A percentile compares a stretch with the other conserved stretches of the same genome.
These are phyloP conservation scores for Aphanomyces astaci DNA, from an alignment of 352 stramenopile genomes.

Conservation along the genomic window DNA sequence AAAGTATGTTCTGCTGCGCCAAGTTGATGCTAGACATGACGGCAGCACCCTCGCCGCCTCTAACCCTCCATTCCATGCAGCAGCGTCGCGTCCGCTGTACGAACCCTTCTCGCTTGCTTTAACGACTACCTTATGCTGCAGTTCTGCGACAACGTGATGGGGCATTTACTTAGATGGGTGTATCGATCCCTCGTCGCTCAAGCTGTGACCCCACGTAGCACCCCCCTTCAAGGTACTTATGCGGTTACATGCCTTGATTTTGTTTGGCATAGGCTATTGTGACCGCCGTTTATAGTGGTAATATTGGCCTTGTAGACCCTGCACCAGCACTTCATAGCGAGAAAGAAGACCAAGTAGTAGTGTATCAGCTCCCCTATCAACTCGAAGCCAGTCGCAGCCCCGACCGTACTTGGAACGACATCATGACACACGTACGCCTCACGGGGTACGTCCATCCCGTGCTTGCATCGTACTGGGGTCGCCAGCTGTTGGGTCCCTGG, in stretches of 20 bases:
- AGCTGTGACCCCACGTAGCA: background rate
- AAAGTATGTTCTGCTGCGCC: background rate
- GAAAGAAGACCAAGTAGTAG: no score
- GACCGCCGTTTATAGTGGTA: no score
- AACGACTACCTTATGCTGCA: no score
- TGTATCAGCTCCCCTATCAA: background rate
- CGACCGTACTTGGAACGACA: slow-evolving; percentile 17
- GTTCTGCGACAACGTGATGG: no score
- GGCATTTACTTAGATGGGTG: background rate
- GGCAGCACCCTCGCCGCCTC: background rate
- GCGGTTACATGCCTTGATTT: background rate
- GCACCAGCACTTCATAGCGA: no score
- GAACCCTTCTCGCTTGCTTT: no score
- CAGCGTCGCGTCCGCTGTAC: no score
- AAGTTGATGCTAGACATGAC: background rate
- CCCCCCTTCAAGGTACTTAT: background rate
- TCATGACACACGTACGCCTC: background rate
- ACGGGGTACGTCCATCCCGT: slow-evolving; percentile 14
- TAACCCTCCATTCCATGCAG: background rate
- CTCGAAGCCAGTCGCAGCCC: slow-evolving; percentile 8
- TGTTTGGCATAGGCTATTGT: no score
- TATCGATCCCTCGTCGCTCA: background rate
- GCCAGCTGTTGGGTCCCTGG: background rate
- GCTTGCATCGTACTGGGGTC: background rate
- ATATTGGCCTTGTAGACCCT: no score